A percentile compares a stretch with the other conserved stretches of the same genome.
Conservation (phyloP, 495 filamentous ascomycete species). For the Hypoxylon intermedium region DNA sequence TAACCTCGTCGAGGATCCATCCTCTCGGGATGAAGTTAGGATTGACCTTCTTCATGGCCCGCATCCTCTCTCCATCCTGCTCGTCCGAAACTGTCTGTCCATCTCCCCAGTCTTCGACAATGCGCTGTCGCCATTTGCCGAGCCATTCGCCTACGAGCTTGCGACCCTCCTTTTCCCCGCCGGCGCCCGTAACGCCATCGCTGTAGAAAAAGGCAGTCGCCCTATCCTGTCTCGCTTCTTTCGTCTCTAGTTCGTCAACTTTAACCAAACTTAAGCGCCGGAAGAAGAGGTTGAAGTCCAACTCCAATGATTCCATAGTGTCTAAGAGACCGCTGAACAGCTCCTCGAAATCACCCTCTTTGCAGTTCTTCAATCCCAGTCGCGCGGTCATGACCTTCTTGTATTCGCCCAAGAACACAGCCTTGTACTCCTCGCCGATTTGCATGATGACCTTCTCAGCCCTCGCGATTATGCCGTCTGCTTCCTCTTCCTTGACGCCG, state of each 20-base stretch:
- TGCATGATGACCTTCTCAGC: constrained; percentile 82
- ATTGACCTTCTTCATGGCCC: constrained; percentile 82
- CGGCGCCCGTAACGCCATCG: constrained; percentile 64
- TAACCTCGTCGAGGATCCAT: constrained; percentile 94
- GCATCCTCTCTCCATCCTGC: constrained; percentile 66
- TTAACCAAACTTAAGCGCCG: constrained; percentile 69
- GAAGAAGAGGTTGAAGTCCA: constrained; percentile 96
- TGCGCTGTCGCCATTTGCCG: constrained; percentile 68
- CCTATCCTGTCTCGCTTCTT: constrained; percentile 61
- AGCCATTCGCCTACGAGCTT: constrained; percentile 78
- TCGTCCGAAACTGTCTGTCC: constrained; percentile 48
- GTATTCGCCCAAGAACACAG: constrained; percentile 85
- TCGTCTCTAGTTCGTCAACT: constrained; percentile 64
- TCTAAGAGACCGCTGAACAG: constrained; percentile 84
- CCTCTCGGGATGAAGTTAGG: constrained; percentile 87
- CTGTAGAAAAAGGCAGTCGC: constrained; percentile 75
- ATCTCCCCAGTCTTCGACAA: constrained; percentile 73
- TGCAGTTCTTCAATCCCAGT: constrained; percentile 71
- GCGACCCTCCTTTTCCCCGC: constrained; percentile 66
- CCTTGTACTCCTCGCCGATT: constrained; percentile 83
- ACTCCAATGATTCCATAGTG: constrained; percentile 73
- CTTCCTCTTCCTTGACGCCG: constrained; percentile 72
- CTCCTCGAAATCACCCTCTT: constrained; percentile 75
- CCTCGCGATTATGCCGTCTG: constrained; percentile 72
- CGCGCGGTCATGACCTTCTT: constrained; percentile 78